Conservation (phyloP, 2,329 filamentous ascomycete species). For the Hypoxylon sp. region DNA sequence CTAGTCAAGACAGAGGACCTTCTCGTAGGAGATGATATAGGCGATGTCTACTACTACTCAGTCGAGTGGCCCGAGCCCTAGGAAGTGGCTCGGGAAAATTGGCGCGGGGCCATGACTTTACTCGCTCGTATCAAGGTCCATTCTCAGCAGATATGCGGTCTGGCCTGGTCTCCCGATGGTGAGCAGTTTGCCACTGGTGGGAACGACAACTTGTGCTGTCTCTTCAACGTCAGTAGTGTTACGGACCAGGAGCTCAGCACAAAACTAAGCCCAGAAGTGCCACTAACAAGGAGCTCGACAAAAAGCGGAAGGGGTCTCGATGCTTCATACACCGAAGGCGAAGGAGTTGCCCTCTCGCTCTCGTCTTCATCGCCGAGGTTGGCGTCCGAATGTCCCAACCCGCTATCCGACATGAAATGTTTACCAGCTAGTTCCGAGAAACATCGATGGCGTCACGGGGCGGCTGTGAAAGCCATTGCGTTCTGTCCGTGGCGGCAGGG, state of each 20-base stretch:
- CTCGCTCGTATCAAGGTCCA: constrained; percentile 84
- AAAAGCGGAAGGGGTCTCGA: not conserved
- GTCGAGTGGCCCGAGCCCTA: constrained; percentile 84
- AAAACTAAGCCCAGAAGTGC: not conserved
- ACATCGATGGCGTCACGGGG: constrained; percentile 83
- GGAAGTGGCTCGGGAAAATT: constrained; percentile 75
- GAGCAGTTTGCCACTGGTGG: constrained; percentile 86
- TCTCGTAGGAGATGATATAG: constrained; percentile 86
- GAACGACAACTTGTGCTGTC: constrained; percentile 90
- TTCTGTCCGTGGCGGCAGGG: constrained; percentile 95
- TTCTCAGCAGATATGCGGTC: constrained; percentile 90
- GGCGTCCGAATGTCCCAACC: constrained; percentile 10
- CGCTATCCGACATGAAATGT: constrained; percentile 57
- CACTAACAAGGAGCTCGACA: constrained; percentile 1
- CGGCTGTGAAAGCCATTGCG: constrained; percentile 95
- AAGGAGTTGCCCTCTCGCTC: constrained; percentile 4
- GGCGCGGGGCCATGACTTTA: constrained; percentile 84
- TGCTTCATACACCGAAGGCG: not conserved
- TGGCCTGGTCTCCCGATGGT: constrained; percentile 88
- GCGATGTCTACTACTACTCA: constrained; percentile 88
- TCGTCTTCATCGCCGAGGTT: constrained; percentile 8
- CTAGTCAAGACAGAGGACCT: constrained; percentile 83
- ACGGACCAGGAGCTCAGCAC: constrained; percentile 51
- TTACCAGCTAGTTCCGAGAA: constrained; percentile 72
- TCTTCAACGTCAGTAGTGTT: constrained; percentile 80